These are phyloP conservation scores for Sphenostylis stenocarpa DNA, from an alignment of 306 rosid species.

Conservation along the genomic window DNA sequence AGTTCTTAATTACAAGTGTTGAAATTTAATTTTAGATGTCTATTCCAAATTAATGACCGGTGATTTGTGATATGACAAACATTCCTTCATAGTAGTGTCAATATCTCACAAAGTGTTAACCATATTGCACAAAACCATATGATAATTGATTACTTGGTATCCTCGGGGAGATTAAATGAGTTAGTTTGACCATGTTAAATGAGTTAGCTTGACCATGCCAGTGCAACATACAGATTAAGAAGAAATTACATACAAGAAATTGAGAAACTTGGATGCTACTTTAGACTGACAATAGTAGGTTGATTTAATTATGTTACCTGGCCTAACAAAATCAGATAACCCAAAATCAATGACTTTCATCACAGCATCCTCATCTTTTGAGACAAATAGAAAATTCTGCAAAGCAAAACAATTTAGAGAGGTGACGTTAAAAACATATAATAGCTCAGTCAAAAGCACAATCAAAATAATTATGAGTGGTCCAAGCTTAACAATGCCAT, in stretches of 20 bases:
- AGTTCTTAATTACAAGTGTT: slow-evolving; percentile 1
- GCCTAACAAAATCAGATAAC: slow-evolving; percentile 89
- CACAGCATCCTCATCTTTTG: slow-evolving; percentile 71
- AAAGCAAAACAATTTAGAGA: slow-evolving; percentile 25
- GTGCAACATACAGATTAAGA: not conserved
- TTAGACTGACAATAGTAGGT: slow-evolving; percentile 11
- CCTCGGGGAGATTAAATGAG: slow-evolving; percentile 20
- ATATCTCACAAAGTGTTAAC: not conserved
- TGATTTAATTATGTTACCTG: slow-evolving; percentile 58
- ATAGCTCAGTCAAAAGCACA: slow-evolving; percentile 9
- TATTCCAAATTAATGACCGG: slow-evolving; percentile 2
- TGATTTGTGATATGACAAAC: slow-evolving; percentile 26
- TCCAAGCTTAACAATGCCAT: slow-evolving; percentile 27
- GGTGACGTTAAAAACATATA: slow-evolving; percentile 7
- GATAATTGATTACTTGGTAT: slow-evolving; percentile 11
- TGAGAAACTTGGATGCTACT: slow-evolving; percentile 23
- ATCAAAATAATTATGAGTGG: slow-evolving; percentile 22
- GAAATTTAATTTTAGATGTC: slow-evolving; percentile 12
- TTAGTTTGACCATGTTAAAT: slow-evolving; percentile 22
- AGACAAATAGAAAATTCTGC: slow-evolving; percentile 92
- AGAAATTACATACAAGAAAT: not conserved
- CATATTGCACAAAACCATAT: not conserved
- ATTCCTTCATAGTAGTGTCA: not conserved
- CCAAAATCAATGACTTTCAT: slow-evolving; percentile 96
- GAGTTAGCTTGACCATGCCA: slow-evolving; percentile 10